Conservation (phyloP, 2,329 filamentous ascomycete genomes). For the Ploettnerulaceae sp. region DNA sequence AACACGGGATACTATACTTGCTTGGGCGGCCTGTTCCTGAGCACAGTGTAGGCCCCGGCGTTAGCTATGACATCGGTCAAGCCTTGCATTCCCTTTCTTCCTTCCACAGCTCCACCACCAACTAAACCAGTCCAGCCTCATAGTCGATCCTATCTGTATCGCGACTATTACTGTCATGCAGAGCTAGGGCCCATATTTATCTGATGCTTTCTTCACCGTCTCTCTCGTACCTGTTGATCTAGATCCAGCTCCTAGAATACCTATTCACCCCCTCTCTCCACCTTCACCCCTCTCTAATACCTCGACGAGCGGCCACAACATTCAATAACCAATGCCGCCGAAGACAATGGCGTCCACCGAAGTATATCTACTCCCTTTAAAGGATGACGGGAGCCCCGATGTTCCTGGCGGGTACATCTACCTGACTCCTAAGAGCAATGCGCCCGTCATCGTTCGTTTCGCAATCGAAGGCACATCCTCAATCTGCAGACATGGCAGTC, state of each 20-base stretch:
- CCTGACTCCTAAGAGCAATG: slow-evolving; percentile 66
- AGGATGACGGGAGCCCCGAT: slow-evolving; percentile 87
- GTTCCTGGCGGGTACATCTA: slow-evolving; percentile 89
- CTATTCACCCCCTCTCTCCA: neutral
- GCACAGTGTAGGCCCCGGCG: too few species aligned
- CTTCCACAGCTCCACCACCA: too few species aligned
- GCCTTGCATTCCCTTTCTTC: too few species aligned
- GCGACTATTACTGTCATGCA: too few species aligned
- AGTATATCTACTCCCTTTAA: slow-evolving; percentile 85
- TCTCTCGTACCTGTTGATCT: slow-evolving; percentile 7
- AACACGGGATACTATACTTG: too few species aligned
- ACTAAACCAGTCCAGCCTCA: too few species aligned
- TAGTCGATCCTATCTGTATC: too few species aligned
- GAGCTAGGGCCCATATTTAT: too few species aligned
- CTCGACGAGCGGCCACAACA: too few species aligned
- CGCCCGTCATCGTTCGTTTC: slow-evolving; percentile 80
- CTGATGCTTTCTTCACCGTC: neutral
- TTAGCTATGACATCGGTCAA: too few species aligned
- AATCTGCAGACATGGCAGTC: slow-evolving; percentile 86
- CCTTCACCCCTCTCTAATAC: too few species aligned
- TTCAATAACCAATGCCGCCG: slow-evolving; percentile 49
- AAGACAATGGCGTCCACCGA: slow-evolving; percentile 61
- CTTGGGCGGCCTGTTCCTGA: too few species aligned
- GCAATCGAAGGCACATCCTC: slow-evolving; percentile 92
- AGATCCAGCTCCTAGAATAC: neutral